A percentile compares a stretch with the other conserved stretches of the same genome.
These are phyloP conservation scores for Pezicula radicicola DNA, from an alignment of 2,329 filamentous ascomycete genomes.

Conservation along the genomic window DNA sequence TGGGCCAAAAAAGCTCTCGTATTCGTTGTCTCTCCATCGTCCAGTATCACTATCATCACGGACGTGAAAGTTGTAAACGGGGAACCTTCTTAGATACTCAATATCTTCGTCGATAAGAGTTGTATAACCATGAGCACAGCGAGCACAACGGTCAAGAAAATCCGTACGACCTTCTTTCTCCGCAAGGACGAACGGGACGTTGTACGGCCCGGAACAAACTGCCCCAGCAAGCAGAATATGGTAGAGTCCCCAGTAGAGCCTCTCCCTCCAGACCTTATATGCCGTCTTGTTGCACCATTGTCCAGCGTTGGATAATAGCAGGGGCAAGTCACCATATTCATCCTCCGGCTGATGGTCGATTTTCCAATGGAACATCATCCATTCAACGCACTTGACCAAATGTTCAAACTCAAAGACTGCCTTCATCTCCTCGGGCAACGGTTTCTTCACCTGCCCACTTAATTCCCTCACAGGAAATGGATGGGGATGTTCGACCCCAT, in stretches of 20 bases:
- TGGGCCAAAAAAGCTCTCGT: neutral
- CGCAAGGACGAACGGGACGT: neutral
- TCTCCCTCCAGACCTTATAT: neutral
- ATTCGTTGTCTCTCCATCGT: neutral
- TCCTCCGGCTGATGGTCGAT: neutral
- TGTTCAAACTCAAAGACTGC: neutral
- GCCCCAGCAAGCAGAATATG: neutral
- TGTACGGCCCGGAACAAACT: neutral
- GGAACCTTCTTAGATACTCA: neutral
- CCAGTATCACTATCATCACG: neutral
- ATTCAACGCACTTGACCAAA: neutral
- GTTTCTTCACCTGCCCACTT: neutral
- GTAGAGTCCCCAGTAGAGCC: neutral
- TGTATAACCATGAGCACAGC: neutral
- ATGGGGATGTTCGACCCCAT: neutral
- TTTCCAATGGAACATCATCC: neutral
- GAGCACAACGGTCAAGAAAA: neutral
- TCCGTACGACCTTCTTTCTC: neutral
- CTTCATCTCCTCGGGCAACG: neutral
- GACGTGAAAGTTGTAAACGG: neutral
- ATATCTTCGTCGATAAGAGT: neutral
- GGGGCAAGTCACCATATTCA: neutral
- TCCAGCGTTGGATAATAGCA: neutral
- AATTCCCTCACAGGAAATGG: neutral
- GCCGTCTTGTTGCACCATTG: neutral